Conservation (phyloP, 2,329 filamentous ascomycete genomes). For the Penicillium sp. region DNA sequence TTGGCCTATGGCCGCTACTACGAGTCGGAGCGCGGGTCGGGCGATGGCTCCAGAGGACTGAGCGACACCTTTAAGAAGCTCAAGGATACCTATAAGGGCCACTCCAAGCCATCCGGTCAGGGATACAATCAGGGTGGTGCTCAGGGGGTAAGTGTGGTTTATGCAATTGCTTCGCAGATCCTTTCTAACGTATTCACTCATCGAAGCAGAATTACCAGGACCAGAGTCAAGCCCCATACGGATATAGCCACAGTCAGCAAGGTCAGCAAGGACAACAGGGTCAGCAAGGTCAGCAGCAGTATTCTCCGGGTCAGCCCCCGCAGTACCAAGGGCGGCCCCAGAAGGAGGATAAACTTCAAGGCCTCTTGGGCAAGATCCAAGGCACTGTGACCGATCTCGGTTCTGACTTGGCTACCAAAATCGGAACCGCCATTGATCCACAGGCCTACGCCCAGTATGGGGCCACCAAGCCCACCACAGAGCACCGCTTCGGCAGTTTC, state of each 20-base stretch:
- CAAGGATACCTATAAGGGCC: slow-evolving; percentile 41
- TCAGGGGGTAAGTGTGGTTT: slow-evolving; percentile 21
- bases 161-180: neutral
- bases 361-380: slow-evolving; percentile 59
- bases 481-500: slow-evolving; percentile 64
- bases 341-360: slow-evolving; percentile 44
- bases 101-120: slow-evolving; percentile 26
- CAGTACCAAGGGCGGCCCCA: slow-evolving; percentile 34
- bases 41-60: slow-evolving; percentile 51
- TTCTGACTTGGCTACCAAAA: slow-evolving; percentile 52
- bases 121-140: slow-evolving; percentile 24
- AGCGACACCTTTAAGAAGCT: slow-evolving; percentile 56
- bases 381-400: slow-evolving; percentile 54
- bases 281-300: slow-evolving; percentile 28
- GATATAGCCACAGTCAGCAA: slow-evolving; percentile 29
- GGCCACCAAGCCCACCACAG: slow-evolving; percentile 38
- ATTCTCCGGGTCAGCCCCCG: slow-evolving; percentile 16
- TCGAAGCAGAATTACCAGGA: slow-evolving; percentile 22
- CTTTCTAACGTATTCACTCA: neutral
- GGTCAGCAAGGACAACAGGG: slow-evolving; percentile 26
- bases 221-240: slow-evolving; percentile 24
- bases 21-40: slow-evolving; percentile 35
- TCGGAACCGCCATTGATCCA: slow-evolving; percentile 51
- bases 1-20: slow-evolving; percentile 59
- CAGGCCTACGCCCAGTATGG: slow-evolving; percentile 51